These are phyloP conservation scores for Russula emetica DNA, from an alignment of 768 basidiomycete species.

Conservation along the genomic window DNA sequence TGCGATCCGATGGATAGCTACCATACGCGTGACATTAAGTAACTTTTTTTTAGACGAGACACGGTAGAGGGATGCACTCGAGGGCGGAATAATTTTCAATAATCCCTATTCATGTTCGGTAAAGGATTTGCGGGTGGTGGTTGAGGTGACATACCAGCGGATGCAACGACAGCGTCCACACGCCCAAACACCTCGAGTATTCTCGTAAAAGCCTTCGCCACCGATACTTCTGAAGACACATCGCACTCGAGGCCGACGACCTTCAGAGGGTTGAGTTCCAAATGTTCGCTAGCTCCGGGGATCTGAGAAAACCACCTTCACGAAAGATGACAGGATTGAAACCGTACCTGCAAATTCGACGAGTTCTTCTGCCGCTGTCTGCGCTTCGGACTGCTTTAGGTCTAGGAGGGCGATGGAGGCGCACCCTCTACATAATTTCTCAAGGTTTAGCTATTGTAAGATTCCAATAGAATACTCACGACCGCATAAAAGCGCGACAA, in stretches of 20 bases:
- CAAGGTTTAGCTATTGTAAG: background rate
- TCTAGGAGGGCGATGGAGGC: slow-evolving; percentile 78
- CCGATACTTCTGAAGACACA: slow-evolving; percentile 76
- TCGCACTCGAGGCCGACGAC: slow-evolving; percentile 81
- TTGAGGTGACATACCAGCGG: slow-evolving; percentile 58
- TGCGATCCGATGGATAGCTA: slow-evolving; percentile 82
- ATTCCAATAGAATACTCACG: slow-evolving; percentile 45
- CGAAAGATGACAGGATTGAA: slow-evolving; percentile 30
- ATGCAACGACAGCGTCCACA: slow-evolving; percentile 81
- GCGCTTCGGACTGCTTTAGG: slow-evolving; percentile 64
- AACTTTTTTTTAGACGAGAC: background rate
- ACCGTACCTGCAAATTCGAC: slow-evolving; percentile 43
- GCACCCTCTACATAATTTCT: slow-evolving; percentile 57
- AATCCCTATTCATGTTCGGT: slow-evolving; percentile 49
- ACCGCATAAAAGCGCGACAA: slow-evolving; percentile 83
- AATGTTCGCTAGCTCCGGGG: slow-evolving; percentile 51
- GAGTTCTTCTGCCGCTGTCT: slow-evolving; percentile 66
- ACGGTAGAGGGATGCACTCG: slow-evolving; percentile 48
- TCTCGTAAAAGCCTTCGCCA: slow-evolving; percentile 64
- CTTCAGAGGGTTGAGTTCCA: slow-evolving; percentile 52
- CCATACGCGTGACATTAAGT: slow-evolving; percentile 6
- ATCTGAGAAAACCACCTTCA: slow-evolving; percentile 32
- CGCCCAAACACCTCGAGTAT: slow-evolving; percentile 64
- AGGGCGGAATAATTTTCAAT: slow-evolving; percentile 86
- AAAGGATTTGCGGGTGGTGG: background rate